Evolutionary conservation across 2,329 filamentous ascomycete species (phyloP), one percentile per base, ranked within the genome.

Genomic region (Elsinoe fawcettii): DNA sequence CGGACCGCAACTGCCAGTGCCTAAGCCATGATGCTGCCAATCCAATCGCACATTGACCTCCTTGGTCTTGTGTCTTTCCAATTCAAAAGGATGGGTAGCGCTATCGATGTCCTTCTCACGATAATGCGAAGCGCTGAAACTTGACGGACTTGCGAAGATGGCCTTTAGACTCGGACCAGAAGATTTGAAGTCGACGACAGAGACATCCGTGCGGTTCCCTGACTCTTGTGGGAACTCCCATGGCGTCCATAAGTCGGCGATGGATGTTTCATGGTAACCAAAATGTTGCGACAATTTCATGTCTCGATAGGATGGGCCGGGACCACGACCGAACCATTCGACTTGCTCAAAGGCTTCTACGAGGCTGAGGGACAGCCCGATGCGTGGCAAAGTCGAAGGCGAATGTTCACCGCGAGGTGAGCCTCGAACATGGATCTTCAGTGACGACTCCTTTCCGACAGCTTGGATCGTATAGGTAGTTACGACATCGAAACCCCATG

Each of bases 151-250:
- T 12, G 16, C n/a, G 18, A 53, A 53, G 5, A 53, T 23, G 12
- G 30, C 49, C 12, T 23, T 23, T 2, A 53, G 12, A 18, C 30
- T 53, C 3, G 6, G 14, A 4, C 11, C n/a, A 20, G 7, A n/a
- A 6, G 23, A 49, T n/a, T 30, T 3, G 30, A 37, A 37, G 7
- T 53, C 30, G 30, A 53, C 30, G n/a, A 8, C 37, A 9, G 30
- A 53, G 2, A 53, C n/a, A 32, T 81, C 81, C 56, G 80, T 80
- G 12, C 81, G 74, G 66, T 87, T 88, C 1, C 82, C 82, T 55
- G 79, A 81, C 63, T 88, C 85, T 66, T 88, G 85, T 0, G 85
- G 85, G 20, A 83, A 81, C 16, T 88, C 85, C 63, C 86, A 87
- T 1, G 74, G 72, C 0, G 77, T 76, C 64, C 80, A 78, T 23